A percentile compares a stretch with the other conserved stretches of the same genome.
These are phyloP conservation scores for Stentor coeruleus DNA, from an alignment of 73 alveolate genomes.

Conservation along the genomic window DNA sequence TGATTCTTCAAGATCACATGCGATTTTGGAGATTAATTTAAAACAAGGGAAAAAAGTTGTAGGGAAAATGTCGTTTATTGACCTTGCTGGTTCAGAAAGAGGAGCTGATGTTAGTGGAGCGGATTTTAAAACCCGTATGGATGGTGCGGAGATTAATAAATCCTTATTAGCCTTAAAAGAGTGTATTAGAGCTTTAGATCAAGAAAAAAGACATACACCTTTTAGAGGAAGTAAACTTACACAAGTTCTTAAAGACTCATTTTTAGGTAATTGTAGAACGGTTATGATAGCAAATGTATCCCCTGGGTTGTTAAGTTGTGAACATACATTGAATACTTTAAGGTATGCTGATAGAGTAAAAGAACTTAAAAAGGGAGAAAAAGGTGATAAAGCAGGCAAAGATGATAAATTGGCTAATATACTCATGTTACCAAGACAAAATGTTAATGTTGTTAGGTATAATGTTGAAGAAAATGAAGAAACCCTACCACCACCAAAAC, in stretches of 20 bases:
- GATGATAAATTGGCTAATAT: slow-evolving; percentile 29
- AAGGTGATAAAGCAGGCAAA: not conserved
- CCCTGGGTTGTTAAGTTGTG: slow-evolving; percentile 95
- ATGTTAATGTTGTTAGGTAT: not conserved
- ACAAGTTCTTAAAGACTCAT: slow-evolving; percentile 97
- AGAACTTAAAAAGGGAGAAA: slow-evolving; percentile 87
- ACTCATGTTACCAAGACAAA: slow-evolving; percentile 21
- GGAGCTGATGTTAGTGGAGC: slow-evolving; percentile 68
- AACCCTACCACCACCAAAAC: not conserved
- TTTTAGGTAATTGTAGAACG: slow-evolving; percentile 98
- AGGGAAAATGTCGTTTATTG: slow-evolving; percentile 95
- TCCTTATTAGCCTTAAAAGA: slow-evolving; percentile 98
- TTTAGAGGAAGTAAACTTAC: slow-evolving; percentile 99
- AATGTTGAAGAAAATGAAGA: not conserved
- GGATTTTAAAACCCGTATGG: slow-evolving; percentile 94
- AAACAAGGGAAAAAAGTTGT: slow-evolving; percentile 39
- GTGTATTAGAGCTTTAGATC: slow-evolving; percentile 99
- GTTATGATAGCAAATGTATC: slow-evolving; percentile 98
- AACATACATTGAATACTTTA: slow-evolving; percentile 98
- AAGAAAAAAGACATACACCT: slow-evolving; percentile 96
- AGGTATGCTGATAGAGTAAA: slow-evolving; percentile 99
- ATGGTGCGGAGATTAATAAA: slow-evolving; percentile 99
- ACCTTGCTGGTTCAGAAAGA: slow-evolving; percentile 99
- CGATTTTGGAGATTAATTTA: slow-evolving; percentile 40
- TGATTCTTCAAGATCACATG: slow-evolving; percentile 61